These are phyloP conservation scores for Albophoma yamanashiensis DNA, from an alignment of 2,329 filamentous ascomycete species.

Conservation along the genomic window DNA sequence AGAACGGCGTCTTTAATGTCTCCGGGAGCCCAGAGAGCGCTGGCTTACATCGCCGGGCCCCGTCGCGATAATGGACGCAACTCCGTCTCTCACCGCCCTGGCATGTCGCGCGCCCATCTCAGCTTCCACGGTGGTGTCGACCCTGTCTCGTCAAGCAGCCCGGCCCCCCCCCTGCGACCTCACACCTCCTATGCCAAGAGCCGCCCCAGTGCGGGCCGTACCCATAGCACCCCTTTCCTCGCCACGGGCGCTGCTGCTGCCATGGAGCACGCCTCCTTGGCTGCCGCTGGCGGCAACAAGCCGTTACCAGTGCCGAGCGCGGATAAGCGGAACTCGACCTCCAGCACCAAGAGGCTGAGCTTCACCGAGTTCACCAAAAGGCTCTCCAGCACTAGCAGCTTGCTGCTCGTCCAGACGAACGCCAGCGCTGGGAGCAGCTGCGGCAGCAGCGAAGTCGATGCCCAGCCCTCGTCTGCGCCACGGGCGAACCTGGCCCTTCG, in stretches of 20 bases:
- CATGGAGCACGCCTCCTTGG: conserved; percentile 11
- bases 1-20: conserved; percentile 25
- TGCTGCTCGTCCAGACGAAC: conserved; percentile 49
- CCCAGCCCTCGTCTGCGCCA: conserved; percentile 23
- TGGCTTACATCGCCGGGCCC: conserved; percentile 38
- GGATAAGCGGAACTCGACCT: conserved; percentile 41
- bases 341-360: conserved; percentile 46
- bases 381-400: conserved; percentile 49
- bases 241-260: conserved; percentile 14
- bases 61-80: conserved; percentile 6
- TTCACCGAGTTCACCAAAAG: conserved; percentile 52
- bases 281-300: conserved; percentile 9
- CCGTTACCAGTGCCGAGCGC: conserved; percentile 13
- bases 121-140: conserved; percentile 18
- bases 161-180: conserved; percentile 28
- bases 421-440: conserved; percentile 36
- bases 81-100: conserved; percentile 22
- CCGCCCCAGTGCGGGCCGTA: conserved; percentile 31
- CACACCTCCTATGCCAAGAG: conserved; percentile 41
- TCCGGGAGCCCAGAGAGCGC: conserved; percentile 34
- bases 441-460: conserved; percentile 34
- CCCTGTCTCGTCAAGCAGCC: conserved; percentile 4
- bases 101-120: conserved; percentile 18
- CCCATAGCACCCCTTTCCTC: conserved; percentile 39
- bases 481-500: conserved; percentile 32